phyloP scores from a whole-genome alignment of 768 basidiomycete species.

The Cantharellus anzutake region DNA sequence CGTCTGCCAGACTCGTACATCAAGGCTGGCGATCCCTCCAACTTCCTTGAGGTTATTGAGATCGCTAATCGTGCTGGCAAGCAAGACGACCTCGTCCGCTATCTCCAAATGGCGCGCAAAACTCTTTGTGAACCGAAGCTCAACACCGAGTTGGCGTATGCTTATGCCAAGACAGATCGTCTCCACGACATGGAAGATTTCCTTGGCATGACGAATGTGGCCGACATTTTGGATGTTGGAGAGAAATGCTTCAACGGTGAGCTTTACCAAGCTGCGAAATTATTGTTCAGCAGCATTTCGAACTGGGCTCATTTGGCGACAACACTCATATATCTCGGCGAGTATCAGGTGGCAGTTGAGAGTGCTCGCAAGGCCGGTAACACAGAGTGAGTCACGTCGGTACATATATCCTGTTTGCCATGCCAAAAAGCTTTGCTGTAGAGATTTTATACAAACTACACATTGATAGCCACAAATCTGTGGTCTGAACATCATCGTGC shows the following conservation, averaged over 20 bases:
- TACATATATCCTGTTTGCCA: background rate
- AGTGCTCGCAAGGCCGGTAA: constrained; percentile 99
- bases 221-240: constrained; percentile 88
- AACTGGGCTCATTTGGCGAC: constrained; percentile 98
- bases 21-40: constrained; percentile 88
- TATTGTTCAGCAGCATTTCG: constrained; percentile 90
- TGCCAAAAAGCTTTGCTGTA: background rate
- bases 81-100: constrained; percentile 87
- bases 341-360: constrained; percentile 96
- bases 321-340: constrained; percentile 92
- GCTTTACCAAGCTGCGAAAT: constrained; percentile 89
- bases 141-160: constrained; percentile 94
- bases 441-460: constrained; percentile 76
- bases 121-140: constrained; percentile 91
- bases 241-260: constrained; percentile 99
- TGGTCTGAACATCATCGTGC: constrained; percentile 93
- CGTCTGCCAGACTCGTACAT: constrained; percentile 68
- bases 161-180: constrained; percentile 79
- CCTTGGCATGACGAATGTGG: constrained; percentile 94
- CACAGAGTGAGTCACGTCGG: constrained; percentile 65
- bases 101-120: constrained; percentile 97
- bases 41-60: constrained; percentile 90
- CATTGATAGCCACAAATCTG: constrained; percentile 75
- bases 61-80: constrained; percentile 87
- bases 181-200: constrained; percentile 99